Conservation (phyloP, 2,329 filamentous ascomycete species). For the Achaetomium macrosporum region DNA sequence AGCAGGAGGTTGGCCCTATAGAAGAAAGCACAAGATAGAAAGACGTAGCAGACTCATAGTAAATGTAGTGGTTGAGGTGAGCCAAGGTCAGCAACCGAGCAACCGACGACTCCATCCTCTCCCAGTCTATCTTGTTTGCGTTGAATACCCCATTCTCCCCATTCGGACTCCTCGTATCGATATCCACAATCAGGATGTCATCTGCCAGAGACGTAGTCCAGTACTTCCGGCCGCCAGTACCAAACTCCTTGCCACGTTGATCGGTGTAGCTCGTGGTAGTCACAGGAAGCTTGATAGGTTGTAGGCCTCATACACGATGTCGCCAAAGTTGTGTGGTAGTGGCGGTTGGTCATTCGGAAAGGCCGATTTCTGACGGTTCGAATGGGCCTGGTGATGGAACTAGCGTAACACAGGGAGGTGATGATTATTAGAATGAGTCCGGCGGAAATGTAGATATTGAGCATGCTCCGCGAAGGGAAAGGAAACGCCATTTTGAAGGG, state of each 20-base stretch:
- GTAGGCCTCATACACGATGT: neutral
- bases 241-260: slow-evolving; percentile 2
- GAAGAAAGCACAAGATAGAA: too few species aligned
- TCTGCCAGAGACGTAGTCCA: slow-evolving; percentile 9
- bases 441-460: too few species aligned
- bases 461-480: too few species aligned
- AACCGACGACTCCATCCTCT: neutral
- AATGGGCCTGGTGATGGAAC: too few species aligned
- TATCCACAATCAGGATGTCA: slow-evolving; percentile 10
- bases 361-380: too few species aligned
- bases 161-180: slow-evolving; percentile 12
- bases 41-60: slow-evolving; percentile 22
- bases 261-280: slow-evolving; percentile 7
- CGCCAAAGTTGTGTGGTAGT: neutral
- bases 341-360: too few species aligned
- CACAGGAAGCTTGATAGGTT: slow-evolving; percentile 8
- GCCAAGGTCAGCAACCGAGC: slow-evolving; percentile 27
- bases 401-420: too few species aligned
- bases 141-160: slow-evolving; percentile 12
- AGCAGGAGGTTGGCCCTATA: too few species aligned
- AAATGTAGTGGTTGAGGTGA: slow-evolving; percentile 32
- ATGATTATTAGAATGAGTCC: too few species aligned
- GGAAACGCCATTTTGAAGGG: too few species aligned
- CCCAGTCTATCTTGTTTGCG: slow-evolving; percentile 9
- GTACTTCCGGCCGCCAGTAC: neutral